Base-by-base conservation (phyloP, 495 filamentous ascomycete species). In the Hypoxylon lienhwacheense region DNA sequence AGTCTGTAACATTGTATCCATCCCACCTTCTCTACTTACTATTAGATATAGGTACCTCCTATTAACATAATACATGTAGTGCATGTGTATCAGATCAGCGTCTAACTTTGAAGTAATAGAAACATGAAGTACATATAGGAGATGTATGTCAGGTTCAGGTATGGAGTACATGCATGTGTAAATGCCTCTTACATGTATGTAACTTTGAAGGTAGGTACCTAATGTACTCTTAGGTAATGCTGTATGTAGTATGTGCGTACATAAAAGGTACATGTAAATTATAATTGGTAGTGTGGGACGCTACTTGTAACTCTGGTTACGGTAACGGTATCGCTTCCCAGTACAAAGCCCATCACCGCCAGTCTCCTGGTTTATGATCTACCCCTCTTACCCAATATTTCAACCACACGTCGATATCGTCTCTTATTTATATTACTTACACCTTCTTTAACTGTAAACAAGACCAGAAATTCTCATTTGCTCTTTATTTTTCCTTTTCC, bases 1-100 rank as follows among this genome's bases (percentile, higher is more conserved):
- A 41, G 35, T 48, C 48, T 59, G 55, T 53, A 43, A 53, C 55
- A 49, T 48, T 32, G 43, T 49, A 44, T 40, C 17, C 41, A 55
- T 51, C 57, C 51, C 49, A 60, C 50, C 37, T 60, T 53, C 56
- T 54, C 46, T 60, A 46, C 54, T 50, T n/a, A n/a, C n/a, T n/a
- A n/a, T n/a, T n/a, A n/a, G n/a, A n/a, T n/a, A n/a, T n/a, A n/a
- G n/a, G n/a, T n/a, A n/a, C n/a, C n/a, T n/a, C n/a, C n/a, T n/a
- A n/a, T n/a, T n/a, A n/a, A n/a, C n/a, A n/a, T n/a, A n/a, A n/a
- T n/a, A n/a, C n/a, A n/a, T n/a, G n/a, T n/a, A n/a, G n/a, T n/a
- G n/a, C n/a, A n/a, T n/a, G n/a, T n/a, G n/a, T n/a, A n/a, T n/a
- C n/a, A 50, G 46, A 60, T 60, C 50, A 45, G 45, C 45, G n/a